A percentile compares a stretch with the other conserved stretches of the same genome.
These are phyloP conservation scores for Candida succiphila DNA, from an alignment of 805 yeast species.

Conservation along the genomic window DNA sequence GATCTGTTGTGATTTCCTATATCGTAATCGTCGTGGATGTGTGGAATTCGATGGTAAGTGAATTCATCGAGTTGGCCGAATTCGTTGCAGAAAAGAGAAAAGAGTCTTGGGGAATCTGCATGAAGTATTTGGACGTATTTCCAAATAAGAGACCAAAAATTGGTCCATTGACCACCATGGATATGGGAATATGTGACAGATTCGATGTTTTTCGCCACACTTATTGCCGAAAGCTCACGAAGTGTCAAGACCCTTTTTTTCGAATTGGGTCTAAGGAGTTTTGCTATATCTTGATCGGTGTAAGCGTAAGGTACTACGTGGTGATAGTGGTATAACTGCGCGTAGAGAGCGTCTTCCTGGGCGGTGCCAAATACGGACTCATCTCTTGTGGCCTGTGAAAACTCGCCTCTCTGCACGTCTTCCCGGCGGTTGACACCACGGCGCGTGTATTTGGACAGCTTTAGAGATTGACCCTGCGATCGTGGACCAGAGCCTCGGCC, in stretches of 20 bases:
- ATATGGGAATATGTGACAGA: constrained; percentile 14
- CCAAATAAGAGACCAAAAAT: constrained; percentile 25
- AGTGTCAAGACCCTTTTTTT: constrained; percentile 12
- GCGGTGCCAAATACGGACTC: too few relatives aligned
- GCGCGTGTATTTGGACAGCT: too few relatives aligned
- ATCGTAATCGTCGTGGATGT: background rate
- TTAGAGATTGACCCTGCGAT: too few relatives aligned
- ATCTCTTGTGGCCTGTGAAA: too few relatives aligned
- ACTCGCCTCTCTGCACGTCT: too few relatives aligned
- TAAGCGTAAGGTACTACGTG: constrained; percentile 5
- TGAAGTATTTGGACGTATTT: constrained; percentile 14
- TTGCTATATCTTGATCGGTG: background rate
- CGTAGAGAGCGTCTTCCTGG: too few relatives aligned
- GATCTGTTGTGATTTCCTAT: background rate
- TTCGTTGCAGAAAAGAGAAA: constrained; percentile 17
- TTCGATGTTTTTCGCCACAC: constrained; percentile 16
- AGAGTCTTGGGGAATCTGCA: constrained; percentile 20
- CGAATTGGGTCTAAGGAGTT: background rate
- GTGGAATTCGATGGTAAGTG: constrained; percentile 1
- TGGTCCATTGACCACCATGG: constrained; percentile 10
- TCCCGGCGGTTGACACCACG: too few relatives aligned
- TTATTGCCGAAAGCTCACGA: constrained; percentile 13
- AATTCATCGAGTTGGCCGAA: constrained; percentile 4
- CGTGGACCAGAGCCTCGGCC: too few relatives aligned
- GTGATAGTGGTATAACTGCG: constrained; percentile 4